Conservation (phyloP, 441 rosid genomes). For the Brassica hybrid region DNA sequence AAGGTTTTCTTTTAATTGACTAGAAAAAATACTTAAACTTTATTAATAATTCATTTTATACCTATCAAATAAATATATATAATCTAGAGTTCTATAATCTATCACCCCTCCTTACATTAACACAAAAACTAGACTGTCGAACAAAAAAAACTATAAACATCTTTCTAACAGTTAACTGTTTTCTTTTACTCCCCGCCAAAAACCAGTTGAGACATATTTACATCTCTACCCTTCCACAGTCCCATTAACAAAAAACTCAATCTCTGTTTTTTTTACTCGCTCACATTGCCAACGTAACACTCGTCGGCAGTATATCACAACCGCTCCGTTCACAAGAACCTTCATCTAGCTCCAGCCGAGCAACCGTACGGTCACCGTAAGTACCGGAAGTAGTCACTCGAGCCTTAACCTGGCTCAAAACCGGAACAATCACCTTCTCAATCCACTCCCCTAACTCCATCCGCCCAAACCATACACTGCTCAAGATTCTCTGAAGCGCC, state of each 20-base stretch:
- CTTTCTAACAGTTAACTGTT: slow-evolving; percentile 37
- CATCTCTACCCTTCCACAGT: slow-evolving; percentile 51
- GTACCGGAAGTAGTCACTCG: slow-evolving; percentile 42
- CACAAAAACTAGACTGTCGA: slow-evolving; percentile 22
- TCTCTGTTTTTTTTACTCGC: not conserved
- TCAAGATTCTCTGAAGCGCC: slow-evolving; percentile 70
- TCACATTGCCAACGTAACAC: slow-evolving; percentile 55
- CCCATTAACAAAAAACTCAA: slow-evolving; percentile 20
- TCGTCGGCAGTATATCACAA: slow-evolving; percentile 66
- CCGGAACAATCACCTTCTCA: slow-evolving; percentile 66
- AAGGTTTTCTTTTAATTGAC: not conserved
- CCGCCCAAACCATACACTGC: slow-evolving; percentile 71
- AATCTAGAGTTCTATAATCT: slow-evolving; percentile 48
- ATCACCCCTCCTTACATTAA: slow-evolving; percentile 28
- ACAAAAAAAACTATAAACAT: slow-evolving; percentile 35
- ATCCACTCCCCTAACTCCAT: slow-evolving; percentile 81
- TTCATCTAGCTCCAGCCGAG: slow-evolving; percentile 59
- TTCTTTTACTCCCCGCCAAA: slow-evolving; percentile 49
- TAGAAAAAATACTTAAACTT: not conserved
- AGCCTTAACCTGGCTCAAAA: slow-evolving; percentile 72
- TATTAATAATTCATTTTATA: slow-evolving; percentile 34
- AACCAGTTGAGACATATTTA: slow-evolving; percentile 67
- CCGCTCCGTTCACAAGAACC: slow-evolving; percentile 43
- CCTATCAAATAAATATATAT: slow-evolving; percentile 40
- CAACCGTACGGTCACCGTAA: slow-evolving; percentile 39